Conservation (phyloP, 768 basidiomycete species). For the Mycena filopes region DNA sequence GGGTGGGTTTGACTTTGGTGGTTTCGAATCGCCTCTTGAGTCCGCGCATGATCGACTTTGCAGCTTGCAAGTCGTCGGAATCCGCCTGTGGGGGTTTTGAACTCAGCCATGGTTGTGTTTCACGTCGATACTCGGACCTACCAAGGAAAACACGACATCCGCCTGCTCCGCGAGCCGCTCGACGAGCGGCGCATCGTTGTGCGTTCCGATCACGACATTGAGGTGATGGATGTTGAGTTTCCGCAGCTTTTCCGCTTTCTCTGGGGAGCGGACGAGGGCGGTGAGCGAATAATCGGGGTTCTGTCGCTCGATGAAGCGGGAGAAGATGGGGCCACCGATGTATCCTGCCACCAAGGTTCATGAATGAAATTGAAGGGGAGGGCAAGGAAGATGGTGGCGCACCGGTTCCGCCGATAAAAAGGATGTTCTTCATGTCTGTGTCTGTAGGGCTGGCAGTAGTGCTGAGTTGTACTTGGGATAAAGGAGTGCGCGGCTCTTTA, state of each 20-base stretch:
- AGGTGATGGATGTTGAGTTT: not conserved
- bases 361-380: not conserved
- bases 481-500: no score
- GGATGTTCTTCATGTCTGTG: conserved; percentile 17
- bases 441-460: no score
- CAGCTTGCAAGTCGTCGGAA: conserved; percentile 23
- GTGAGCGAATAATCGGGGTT: not conserved
- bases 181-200: conserved; percentile 43
- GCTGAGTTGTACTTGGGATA: no score
- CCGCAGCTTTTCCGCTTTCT: conserved; percentile 8
- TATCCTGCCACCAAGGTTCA: conserved; percentile 3
- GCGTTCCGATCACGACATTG: conserved; percentile 40
- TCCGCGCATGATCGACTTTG: conserved; percentile 22
- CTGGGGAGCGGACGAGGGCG: conserved; percentile 15
- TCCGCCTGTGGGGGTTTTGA: conserved; percentile 5
- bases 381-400: not conserved
- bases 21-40: conserved; percentile 17
- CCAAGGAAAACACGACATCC: conserved; percentile 45
- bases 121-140: conserved; percentile 15
- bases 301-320: conserved; percentile 6
- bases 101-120: not conserved
- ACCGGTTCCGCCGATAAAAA: conserved; percentile 23
- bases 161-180: conserved; percentile 40
- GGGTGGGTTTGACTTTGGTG: conserved; percentile 22
- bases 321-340: conserved; percentile 20